Conservation (phyloP, 148 eudicot species). For the Pharnaceum exiguum region DNA sequence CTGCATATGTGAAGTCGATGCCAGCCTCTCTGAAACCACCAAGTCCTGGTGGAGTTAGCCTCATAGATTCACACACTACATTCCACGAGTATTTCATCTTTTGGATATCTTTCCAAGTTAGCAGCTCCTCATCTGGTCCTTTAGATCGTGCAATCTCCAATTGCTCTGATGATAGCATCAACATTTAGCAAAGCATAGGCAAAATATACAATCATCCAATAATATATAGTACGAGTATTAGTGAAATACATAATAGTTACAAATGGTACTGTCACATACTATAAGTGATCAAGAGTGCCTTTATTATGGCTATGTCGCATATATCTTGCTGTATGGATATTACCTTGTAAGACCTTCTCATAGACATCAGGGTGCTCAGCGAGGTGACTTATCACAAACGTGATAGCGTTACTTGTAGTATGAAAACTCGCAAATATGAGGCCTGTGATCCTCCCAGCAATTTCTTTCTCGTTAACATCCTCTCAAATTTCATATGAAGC, state of each 20-base stretch:
- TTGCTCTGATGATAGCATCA: not conserved
- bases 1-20: not conserved
- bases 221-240: too few relatives aligned
- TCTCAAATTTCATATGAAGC: constrained; percentile 2
- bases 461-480: constrained; percentile 26
- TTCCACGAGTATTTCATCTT: not conserved
- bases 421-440: constrained; percentile 27
- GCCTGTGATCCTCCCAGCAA: constrained; percentile 23
- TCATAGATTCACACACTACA: not conserved
- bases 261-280: too few relatives aligned
- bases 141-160: not conserved
- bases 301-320: too few relatives aligned
- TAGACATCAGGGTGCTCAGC: constrained; percentile 21
- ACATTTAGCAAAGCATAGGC: too few relatives aligned
- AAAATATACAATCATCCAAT: too few relatives aligned
- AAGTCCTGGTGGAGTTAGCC: not conserved
- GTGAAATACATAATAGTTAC: too few relatives aligned
- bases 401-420: constrained; percentile 21
- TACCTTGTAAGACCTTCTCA: constrained; percentile 24
- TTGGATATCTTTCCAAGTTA: not conserved
- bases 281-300: too few relatives aligned
- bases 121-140: not conserved
- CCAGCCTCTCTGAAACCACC: not conserved
- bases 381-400: constrained; percentile 24
- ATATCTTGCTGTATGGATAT: too few relatives aligned